Base-by-base conservation (phyloP, 2,329 filamentous ascomycete genomes). In the Colletotrichum sp. region DNA sequence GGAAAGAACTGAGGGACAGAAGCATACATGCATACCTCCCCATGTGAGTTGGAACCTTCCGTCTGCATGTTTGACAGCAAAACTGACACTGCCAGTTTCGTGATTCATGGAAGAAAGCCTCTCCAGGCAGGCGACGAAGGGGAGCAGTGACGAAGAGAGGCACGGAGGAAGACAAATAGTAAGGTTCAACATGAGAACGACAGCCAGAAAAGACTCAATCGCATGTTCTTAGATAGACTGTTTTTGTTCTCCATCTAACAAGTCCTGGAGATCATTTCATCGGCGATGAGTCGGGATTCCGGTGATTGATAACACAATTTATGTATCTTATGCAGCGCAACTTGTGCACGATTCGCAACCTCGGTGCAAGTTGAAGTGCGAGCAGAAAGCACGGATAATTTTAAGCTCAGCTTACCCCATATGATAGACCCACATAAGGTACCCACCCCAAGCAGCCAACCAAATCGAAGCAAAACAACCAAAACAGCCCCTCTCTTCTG, bases 401-500 rank as follows among this genome's bases (percentile, higher is more conserved):
- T 61, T 72, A 73, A 75, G 74, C 71, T 74, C 74, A 60, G 28
- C 28, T n/a, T 69, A 13, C 64, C 48, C 70, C 73, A 60, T 65
- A 43, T 28, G 18, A 48, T 32, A 36, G 59, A n/a, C 48, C 74
- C 74, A 73, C 28, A n/a, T 3, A 13, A 74, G 59, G 36, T 69
- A 74, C 48, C 70, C 70, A 76, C 71, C 4, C 2, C 7, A 14
- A 30, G 30, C n/a, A 61, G 63, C 73, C 73, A 75, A 75, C 73
- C 73, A 75, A n/a, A 52, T 21, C 16, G 13, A 13, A 36, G 59
- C 57, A 48, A 69, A 73, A 69, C 36, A 68, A 75, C 28, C 72
- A 72, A 72, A 34, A 30, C 64, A 65, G 72, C 71, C 74, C 70
- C 73, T 74, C 74, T 74, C 64, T 69, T 63, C 48, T 30, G 32